These are phyloP conservation scores for Colletotrichum eremochloae DNA, from an alignment of 2,329 filamentous ascomycete species.

Conservation along the genomic window DNA sequence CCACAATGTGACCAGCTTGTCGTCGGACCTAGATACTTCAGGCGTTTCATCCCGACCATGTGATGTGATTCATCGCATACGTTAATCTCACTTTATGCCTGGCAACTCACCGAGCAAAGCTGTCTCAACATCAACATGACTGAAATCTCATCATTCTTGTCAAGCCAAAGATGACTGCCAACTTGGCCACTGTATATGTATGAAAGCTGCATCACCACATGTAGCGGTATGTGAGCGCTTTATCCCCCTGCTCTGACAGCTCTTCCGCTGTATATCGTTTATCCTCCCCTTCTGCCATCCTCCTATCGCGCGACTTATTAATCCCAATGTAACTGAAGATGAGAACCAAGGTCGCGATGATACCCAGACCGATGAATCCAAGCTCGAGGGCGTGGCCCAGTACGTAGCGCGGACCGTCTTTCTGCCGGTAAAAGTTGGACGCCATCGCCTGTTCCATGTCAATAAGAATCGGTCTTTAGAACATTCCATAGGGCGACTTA, in stretches of 20 bases:
- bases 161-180: not conserved
- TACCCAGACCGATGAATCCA: constrained; percentile 61
- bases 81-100: no score
- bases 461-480: not conserved
- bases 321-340: constrained; percentile 66
- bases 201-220: constrained; percentile 56
- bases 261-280: constrained; percentile 59
- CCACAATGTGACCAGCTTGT: no score
- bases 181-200: not conserved
- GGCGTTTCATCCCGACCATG: no score
- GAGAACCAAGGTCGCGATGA: constrained; percentile 59
- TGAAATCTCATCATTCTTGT: not conserved
- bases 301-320: constrained; percentile 69
- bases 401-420: constrained; percentile 62
- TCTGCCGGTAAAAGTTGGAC: constrained; percentile 76
- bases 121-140: not conserved
- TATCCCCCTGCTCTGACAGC: constrained; percentile 71
- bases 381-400: constrained; percentile 66
- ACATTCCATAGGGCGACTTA: constrained; percentile 45
- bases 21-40: no score
- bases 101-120: not conserved
- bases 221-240: constrained; percentile 73
- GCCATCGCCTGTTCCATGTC: constrained; percentile 68
- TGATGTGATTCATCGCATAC: no score
- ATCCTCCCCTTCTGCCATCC: constrained; percentile 59